Base-by-base conservation (phyloP, 331 rosid genomes). In the Erythrophleum ivorense region DNA sequence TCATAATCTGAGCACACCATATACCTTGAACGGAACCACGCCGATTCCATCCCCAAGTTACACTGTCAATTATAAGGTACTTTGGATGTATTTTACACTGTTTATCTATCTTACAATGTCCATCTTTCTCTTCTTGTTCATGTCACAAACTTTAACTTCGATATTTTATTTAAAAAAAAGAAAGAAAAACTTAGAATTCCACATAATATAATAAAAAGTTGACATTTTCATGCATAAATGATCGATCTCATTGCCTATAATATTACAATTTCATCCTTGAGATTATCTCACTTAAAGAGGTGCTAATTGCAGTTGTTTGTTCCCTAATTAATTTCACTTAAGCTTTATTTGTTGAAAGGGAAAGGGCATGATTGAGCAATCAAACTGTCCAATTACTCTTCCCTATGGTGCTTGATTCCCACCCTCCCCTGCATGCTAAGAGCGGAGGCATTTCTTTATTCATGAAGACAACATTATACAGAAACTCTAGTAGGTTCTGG, bases 61-160 rank as follows among this genome's bases (percentile, higher is more conserved):
- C 77, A 64, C 63, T 71, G 86, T 87, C 90, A 87, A 87, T 84
- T 87, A 66, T 82, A 84, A 64, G 90, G 88, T 84, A 64, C 55
- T 78, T 74, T 16, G 1, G 48, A 80, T 67, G 63, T 73, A 54
- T 69, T 83, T 74, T 24, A 50, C 78, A 18, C 60, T 52, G 49
- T 16, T 74, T 2, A 54, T 36, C 50, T 9, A 73, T 52, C 66
- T 52, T 10, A 24, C 76, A 43, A 45, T 29, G 18, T 49, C 18
- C 33, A 72, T 33, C 45, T 16, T 38, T 52, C 24, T 58, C 13
- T n/a, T 24, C 80, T 62, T 14, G 4, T 60, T 38, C 14, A 54
- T 24, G 15, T 68, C 55, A 78, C 48, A 78, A 53, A 16, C 43
- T 77, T 33, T 13, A 54, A 73, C 46, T 74, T 52, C 71, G 9